A percentile compares a stretch with the other conserved stretches of the same genome.
These are phyloP conservation scores for Candida odintsovae DNA, from an alignment of 805 yeast genomes.

Conservation along the genomic window DNA sequence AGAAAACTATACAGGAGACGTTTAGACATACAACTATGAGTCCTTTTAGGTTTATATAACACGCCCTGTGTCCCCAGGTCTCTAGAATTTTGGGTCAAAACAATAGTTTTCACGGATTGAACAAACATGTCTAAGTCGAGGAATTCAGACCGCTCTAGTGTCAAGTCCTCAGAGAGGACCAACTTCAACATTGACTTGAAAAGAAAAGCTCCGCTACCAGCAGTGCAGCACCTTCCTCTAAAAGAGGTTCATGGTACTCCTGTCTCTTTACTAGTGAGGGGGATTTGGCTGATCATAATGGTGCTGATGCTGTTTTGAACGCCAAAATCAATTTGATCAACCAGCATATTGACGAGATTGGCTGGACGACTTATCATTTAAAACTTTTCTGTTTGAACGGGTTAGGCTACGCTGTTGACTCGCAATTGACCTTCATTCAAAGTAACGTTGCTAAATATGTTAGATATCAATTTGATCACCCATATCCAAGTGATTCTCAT, in stretches of 20 bases:
- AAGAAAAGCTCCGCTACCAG: not conserved
- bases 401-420: slow-evolving; percentile 45
- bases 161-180: not conserved
- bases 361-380: slow-evolving; percentile 49
- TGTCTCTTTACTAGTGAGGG: not conserved
- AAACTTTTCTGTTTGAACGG: slow-evolving; percentile 43
- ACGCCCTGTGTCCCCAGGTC: too few relatives aligned
- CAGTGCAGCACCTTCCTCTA: not conserved
- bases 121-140: not conserved
- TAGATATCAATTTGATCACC: slow-evolving; percentile 35
- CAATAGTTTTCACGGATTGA: not conserved
- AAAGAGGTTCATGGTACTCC: not conserved
- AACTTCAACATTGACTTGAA: not conserved
- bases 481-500: slow-evolving; percentile 35
- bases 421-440: slow-evolving; percentile 41
- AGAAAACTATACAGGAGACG: too few relatives aligned
- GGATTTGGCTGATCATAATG: not conserved
- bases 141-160: not conserved
- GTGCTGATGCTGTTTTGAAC: slow-evolving; percentile 23
- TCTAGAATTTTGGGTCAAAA: too few relatives aligned
- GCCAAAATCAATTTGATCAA: slow-evolving; percentile 39
- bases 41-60: too few relatives aligned
- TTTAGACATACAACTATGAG: too few relatives aligned
- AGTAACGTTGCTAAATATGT: slow-evolving; percentile 39
- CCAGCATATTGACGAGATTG: slow-evolving; percentile 53